Evolutionary conservation across 805 yeast genomes (phyloP).

Genomic region (Schizosaccharomyces octosporus): DNA sequence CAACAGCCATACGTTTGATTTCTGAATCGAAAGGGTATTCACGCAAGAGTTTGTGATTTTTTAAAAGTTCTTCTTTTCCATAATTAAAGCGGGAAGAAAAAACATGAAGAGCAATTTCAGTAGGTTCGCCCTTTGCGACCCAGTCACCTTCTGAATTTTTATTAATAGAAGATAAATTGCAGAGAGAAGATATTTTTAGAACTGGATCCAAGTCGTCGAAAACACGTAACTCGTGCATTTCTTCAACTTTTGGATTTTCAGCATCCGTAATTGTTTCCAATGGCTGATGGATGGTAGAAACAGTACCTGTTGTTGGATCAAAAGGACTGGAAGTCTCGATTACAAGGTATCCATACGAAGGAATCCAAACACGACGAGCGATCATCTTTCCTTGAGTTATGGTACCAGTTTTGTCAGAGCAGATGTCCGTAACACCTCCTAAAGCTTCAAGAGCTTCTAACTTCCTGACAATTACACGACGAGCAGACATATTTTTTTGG

Average conservation of each 20-base stretch:
- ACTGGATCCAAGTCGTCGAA: slow-evolving; percentile 17
- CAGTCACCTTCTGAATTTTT: slow-evolving; percentile 21
- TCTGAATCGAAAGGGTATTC: slow-evolving; percentile 60
- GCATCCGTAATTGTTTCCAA: background rate
- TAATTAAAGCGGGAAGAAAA: slow-evolving; percentile 35
- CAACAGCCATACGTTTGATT: slow-evolving; percentile 45
- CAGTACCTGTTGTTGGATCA: slow-evolving; percentile 35
- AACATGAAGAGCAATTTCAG: slow-evolving; percentile 71
- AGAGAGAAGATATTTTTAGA: slow-evolving; percentile 45
- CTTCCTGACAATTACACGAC: slow-evolving; percentile 50
- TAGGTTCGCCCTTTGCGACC: slow-evolving; percentile 74
- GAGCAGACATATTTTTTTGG: slow-evolving; percentile 43
- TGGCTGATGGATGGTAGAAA: slow-evolving; percentile 10
- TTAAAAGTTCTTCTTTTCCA: slow-evolving; percentile 13
- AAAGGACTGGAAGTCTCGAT: slow-evolving; percentile 33
- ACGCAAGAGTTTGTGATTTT: slow-evolving; percentile 24
- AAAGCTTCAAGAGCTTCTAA: slow-evolving; percentile 56
- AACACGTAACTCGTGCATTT: slow-evolving; percentile 3
- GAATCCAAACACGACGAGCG: slow-evolving; percentile 45
- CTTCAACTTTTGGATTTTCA: slow-evolving; percentile 3
- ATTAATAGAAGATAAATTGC: slow-evolving; percentile 50
- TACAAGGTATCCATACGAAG: slow-evolving; percentile 34
- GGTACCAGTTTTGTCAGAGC: slow-evolving; percentile 69
- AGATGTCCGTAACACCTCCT: slow-evolving; percentile 56
- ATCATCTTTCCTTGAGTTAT: slow-evolving; percentile 62